Evolutionary conservation across 2,329 filamentous ascomycete species (phyloP), one percentile per base, ranked within the genome.

Genomic region (Ophiostoma novo-ulmi): DNA sequence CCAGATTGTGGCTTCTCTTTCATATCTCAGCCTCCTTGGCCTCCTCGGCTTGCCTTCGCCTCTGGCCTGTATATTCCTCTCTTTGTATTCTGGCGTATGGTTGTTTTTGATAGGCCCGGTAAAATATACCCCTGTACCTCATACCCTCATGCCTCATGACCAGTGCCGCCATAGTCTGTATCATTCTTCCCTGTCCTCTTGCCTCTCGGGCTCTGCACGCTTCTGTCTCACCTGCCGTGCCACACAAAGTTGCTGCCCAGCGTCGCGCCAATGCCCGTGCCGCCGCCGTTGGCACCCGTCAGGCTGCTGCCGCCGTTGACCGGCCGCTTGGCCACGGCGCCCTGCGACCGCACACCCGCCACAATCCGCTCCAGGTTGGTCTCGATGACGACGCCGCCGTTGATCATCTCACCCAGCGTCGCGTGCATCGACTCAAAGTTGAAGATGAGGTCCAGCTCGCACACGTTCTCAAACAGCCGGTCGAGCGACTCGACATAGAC

Each of bases 401-500:
- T 92, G 71, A 98, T 91, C 92, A 98, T 97, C 84, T 98, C 94
- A 71, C 89, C 89, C 11, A 98, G 83, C 20, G 93, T 89, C 10
- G 94, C 91, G 82, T 99, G 95, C 76, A 99, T 84, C 20, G 93
- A 96, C 85, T 99, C 95, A 76, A 97, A 99, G 79, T 98, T 98
- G 83, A 99, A 99, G 79, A 99, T 99, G 75, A 99, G 85, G 80
- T 99, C 94, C 70, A 99, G 84, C 83, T 99, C 95, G 85, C 95
- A 99, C 11, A 99, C 95, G 79, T 99, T 97, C 82, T 98, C 95
- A 78, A 99, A 99, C 58, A 99, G 85, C 74, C 93, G 89, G 80
- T 99, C 95, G 48, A 99, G 86, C 0, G 94, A 90, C 81, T 99
- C 95, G 74, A 99, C 95, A 77, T 97, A 99, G 72, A 99, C 95